Evolutionary conservation across 306 rosid species (phyloP).

Genomic region (Acacia crassicarpa): DNA sequence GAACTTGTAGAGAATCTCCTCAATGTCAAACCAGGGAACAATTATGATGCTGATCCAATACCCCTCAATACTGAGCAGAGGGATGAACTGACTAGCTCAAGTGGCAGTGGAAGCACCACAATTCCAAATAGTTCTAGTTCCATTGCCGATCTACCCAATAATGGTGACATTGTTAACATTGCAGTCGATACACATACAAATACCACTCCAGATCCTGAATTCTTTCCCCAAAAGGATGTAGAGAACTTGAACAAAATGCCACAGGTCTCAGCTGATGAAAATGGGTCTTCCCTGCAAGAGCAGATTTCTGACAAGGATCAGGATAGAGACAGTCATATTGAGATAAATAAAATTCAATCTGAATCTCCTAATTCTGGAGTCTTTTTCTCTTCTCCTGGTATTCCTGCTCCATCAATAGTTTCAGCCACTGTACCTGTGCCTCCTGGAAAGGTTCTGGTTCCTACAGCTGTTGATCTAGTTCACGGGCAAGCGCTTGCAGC

Average conservation of each 20-base stretch:
- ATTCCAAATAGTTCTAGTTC: conserved; percentile 36
- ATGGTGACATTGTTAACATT: conserved; percentile 34
- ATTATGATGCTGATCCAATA: conserved; percentile 38
- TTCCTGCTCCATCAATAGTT: conserved; percentile 92
- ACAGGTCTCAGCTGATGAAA: conserved; percentile 46
- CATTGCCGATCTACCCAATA: conserved; percentile 31
- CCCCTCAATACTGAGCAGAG: conserved; percentile 43
- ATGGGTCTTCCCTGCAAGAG: conserved; percentile 48
- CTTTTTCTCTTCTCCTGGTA: conserved; percentile 82
- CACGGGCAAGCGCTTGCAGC: conserved; percentile 97
- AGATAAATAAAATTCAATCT: conserved; percentile 45
- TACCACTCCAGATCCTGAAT: conserved; percentile 39
- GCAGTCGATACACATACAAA: conserved; percentile 42
- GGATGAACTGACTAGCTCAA: conserved; percentile 48
- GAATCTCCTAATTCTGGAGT: conserved; percentile 57
- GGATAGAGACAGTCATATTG: conserved; percentile 36
- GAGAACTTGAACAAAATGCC: conserved; percentile 39
- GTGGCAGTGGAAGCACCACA: conserved; percentile 34
- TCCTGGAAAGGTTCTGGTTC: conserved; percentile 95
- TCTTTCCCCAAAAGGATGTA: conserved; percentile 34
- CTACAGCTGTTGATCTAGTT: conserved; percentile 93
- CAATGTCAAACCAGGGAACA: conserved; percentile 44
- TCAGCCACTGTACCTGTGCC: conserved; percentile 67
- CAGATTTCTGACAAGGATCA: conserved; percentile 38
- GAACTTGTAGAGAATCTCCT: conserved; percentile 47